Evolutionary conservation across 257 asterid genomes (phyloP), one percentile per base, ranked within the genome.

Genomic region (Craterostigma plantagineum): DNA sequence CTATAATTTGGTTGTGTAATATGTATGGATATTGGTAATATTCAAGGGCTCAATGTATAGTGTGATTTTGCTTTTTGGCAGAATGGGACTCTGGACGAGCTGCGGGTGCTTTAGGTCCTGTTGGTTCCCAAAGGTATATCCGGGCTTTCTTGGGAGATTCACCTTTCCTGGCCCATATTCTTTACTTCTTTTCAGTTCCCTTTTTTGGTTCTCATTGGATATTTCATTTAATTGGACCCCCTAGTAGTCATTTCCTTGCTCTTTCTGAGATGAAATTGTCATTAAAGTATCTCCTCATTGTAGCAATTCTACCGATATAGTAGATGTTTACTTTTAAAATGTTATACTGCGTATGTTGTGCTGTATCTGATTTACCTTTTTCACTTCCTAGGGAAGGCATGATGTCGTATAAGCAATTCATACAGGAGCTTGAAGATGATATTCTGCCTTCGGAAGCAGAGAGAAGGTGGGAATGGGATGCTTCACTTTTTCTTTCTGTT

Each of bases 381-480:
- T 18, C 10, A 40, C 15, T 14, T 57, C 54, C 52, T 42, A 90
- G 98, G 67, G 95, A 90, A 66, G 98, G 98, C 48, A 70, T 90
- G 94, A 70, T 82, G 95, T 90, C 98, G 39, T 90, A 90, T 71
- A 90, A 90, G 81, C 98, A 79, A 59, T 90, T 90, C 67, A 90
- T 90, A 66, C 98, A 83, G 79, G 98, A 90, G 76, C 93, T 90
- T 66, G 98, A 90, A 68, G 98, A 90, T 70, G 98, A 90, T 60
- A 73, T 90, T 52, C 60, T 79, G 52, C 98, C 98, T 35, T 55
- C 92, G 62, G 98, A 90, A 63, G 98, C 98, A 23, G 98, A 90
- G 63, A 78, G 78, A 58, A 90, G 98, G 98, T 23, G 30, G 30
- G 30, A 23, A 23, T 2, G 30, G 30, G 30, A 23, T 23, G 30